Conservation (phyloP, 495 filamentous ascomycete genomes). For the Cercophora newfieldiana region DNA sequence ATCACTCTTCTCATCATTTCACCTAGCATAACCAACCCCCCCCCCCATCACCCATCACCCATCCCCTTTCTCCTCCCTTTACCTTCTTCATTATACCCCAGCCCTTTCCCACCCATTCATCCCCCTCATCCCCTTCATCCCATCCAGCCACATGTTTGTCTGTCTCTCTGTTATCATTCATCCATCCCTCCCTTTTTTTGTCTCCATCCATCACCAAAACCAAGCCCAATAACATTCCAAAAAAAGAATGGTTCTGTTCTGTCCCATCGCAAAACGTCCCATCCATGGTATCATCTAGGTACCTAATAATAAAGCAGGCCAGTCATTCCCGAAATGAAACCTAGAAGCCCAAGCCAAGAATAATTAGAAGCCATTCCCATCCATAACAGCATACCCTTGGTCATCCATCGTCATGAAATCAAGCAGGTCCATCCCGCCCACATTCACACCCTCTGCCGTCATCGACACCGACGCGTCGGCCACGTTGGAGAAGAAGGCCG, state of each 20-base stretch:
- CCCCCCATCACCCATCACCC: not conserved
- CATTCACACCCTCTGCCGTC: constrained; percentile 60
- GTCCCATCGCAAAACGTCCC: not conserved
- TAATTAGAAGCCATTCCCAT: constrained; percentile 31
- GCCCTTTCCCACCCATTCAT: not conserved
- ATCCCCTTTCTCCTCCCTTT: not conserved
- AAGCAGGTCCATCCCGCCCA: constrained; percentile 55
- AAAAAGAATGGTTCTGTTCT: not conserved
- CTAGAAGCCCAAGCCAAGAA: not conserved
- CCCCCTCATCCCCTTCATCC: not conserved
- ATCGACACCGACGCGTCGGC: constrained; percentile 53
- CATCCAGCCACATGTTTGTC: not conserved
- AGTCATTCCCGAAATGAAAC: not conserved
- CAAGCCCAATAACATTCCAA: not conserved
- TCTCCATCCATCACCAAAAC: not conserved
- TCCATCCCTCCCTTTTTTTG: not conserved
- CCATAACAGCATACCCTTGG: constrained; percentile 36
- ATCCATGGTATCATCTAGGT: not conserved
- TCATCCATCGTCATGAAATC: constrained; percentile 59
- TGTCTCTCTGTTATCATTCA: not conserved
- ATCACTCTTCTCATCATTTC: no score
- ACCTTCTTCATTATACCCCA: not conserved
- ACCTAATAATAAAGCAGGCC: not conserved
- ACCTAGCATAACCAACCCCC: no score
- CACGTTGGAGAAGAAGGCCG: constrained; percentile 56